phyloP scores from a whole-genome alignment of 768 basidiomycete genomes.

The Boletus eberwhitei region DNA sequence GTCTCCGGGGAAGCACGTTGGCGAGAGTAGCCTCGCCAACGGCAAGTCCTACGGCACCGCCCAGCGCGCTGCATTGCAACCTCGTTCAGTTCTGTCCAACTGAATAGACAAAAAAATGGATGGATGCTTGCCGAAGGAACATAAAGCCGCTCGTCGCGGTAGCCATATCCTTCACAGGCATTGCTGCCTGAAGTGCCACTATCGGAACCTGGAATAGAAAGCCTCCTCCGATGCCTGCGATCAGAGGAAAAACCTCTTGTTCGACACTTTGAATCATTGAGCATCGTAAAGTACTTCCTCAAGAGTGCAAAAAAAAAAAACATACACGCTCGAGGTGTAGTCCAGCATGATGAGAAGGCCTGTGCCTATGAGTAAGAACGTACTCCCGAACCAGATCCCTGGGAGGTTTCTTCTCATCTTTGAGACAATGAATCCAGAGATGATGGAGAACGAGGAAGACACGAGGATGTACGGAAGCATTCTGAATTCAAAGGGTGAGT shows the following conservation, averaged over 20 bases:
- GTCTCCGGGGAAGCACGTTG: conserved; percentile 41
- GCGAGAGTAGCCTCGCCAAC: conserved; percentile 69
- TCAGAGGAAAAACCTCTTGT: conserved; percentile 62
- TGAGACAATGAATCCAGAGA: conserved; percentile 57
- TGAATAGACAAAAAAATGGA: not conserved
- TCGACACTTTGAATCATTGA: conserved; percentile 41
- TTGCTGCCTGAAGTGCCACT: conserved; percentile 79
- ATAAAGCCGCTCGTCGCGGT: conserved; percentile 71
- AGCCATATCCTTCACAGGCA: conserved; percentile 85
- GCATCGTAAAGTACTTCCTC: not conserved
- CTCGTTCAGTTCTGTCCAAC: not conserved
- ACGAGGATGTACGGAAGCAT: conserved; percentile 74
- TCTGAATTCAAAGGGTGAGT: conserved; percentile 32
- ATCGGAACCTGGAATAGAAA: conserved; percentile 64
- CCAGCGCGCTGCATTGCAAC: conserved; percentile 52
- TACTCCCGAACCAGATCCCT: conserved; percentile 63
- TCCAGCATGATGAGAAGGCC: conserved; percentile 73
- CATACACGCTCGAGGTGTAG: conserved; percentile 49
- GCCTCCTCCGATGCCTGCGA: conserved; percentile 62
- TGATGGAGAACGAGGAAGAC: conserved; percentile 46
- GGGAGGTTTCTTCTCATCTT: conserved; percentile 54
- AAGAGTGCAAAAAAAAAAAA: not conserved
- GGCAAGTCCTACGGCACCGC: conserved; percentile 70
- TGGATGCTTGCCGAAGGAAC: conserved; percentile 52
- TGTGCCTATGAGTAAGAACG: conserved; percentile 56